Base-by-base conservation (phyloP, 1,139 yeast species). In the Meyerozyma carpophila region DNA sequence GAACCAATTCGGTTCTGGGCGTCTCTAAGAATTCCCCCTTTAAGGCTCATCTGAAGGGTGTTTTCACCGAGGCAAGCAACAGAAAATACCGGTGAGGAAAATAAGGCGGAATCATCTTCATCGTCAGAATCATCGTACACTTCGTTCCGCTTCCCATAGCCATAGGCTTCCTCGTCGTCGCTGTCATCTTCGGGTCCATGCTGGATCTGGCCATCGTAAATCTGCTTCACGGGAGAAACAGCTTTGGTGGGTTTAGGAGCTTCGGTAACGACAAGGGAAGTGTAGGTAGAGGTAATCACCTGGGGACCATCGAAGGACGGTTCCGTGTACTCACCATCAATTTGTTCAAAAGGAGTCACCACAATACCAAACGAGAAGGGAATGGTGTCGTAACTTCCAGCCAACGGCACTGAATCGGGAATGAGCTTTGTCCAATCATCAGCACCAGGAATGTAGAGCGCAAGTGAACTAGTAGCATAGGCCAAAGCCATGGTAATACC, bases 1-100 rank as follows among this genome's bases (percentile, higher is more conserved):
- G 73, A 61, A 3, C 76, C 77, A 42, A 70, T 64, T 49, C 75
- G 56, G 41, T 61, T 58, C 32, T 55, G 61, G 10, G 65, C 51
- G 50, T 72, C 76, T 36, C 61, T 56, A 43, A 72, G 59, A 21
- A 68, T 57, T 2, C 73, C 68, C 32, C 64, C 66, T 8, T 53
- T 49, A 36, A 70, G 59, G 5, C 58, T 53, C 63, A 70, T 62
- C 49, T 51, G 54, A 31, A 69, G 62, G 4, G 73, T 64, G 13
- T 57, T 43, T n/a, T 63, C 58, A 2, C 61, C 54, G 21, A 55
- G 48, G 51, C 75, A 70, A 7, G 73, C 65, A 31, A 68, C 68
- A 1, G 69, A 60, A 42, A 57, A 56, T 10, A 63, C 61, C 5
- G 66, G 69, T 4, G 50, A 48, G 18, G 45, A 52, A 16, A 47